phyloP scores from a whole-genome alignment of 495 filamentous ascomycete species.

The Pyrenula massariospora region DNA sequence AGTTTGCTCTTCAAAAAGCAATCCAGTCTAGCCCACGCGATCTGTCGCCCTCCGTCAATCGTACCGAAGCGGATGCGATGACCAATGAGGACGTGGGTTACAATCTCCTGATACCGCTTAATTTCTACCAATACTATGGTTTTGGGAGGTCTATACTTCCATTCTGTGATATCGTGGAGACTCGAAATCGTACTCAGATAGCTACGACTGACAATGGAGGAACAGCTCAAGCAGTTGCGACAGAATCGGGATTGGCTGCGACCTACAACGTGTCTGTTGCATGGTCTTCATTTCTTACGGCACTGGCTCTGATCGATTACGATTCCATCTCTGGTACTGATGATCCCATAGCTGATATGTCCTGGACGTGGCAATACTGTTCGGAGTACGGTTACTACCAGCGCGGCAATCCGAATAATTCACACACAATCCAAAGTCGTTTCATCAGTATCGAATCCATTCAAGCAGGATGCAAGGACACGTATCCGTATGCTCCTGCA shows the following conservation, averaged over 20 bases:
- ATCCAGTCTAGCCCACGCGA: not conserved
- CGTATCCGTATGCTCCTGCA: conserved; percentile 38
- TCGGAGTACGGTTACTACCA: conserved; percentile 48
- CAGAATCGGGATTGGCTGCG: conserved; percentile 1
- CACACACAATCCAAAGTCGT: conserved; percentile 33
- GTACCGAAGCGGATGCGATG: not conserved
- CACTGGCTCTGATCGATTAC: not conserved
- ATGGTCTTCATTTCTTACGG: not conserved
- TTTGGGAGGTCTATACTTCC: conserved; percentile 11
- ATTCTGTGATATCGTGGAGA: conserved; percentile 37
- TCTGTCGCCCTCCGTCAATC: not conserved
- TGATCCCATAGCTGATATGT: not conserved
- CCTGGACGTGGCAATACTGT: conserved; percentile 53
- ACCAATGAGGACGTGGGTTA: not conserved
- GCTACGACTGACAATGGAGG: conserved; percentile 6
- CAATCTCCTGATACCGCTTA: not conserved
- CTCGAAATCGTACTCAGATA: conserved; percentile 12
- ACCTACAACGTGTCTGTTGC: not conserved
- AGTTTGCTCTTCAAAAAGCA: not conserved
- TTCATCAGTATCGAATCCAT: conserved; percentile 40
- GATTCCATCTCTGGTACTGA: not conserved
- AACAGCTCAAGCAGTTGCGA: not conserved
- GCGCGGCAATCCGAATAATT: conserved; percentile 33
- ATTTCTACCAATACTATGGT: not conserved
- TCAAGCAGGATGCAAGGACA: conserved; percentile 37